Percentiles rank a stretch among this genome's conserved stretches.
phyloP scores from a whole-genome alignment of 2,329 filamentous ascomycete species.

The Diaporthe sp. region DNA sequence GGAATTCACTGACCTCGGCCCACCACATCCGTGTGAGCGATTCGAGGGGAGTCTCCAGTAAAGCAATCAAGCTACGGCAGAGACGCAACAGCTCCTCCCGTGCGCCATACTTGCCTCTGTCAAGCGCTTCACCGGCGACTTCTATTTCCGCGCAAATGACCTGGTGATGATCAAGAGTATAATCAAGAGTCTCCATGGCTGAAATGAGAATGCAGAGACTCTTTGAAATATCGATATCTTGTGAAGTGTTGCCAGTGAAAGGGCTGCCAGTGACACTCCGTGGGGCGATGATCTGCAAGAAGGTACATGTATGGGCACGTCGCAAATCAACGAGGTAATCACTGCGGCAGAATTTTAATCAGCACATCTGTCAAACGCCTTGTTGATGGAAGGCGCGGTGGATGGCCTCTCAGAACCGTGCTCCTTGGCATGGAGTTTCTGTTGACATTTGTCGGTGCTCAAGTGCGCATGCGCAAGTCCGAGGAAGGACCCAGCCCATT shows the following conservation, averaged over 20 bases:
- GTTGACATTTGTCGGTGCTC: too few relatives aligned
- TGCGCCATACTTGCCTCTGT: constrained; percentile 42
- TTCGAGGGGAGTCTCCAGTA: constrained; percentile 51
- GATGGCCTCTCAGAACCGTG: too few relatives aligned
- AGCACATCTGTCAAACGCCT: not conserved
- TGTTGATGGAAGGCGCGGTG: not conserved
- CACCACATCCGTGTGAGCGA: constrained; percentile 49
- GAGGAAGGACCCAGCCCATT: too few relatives aligned
- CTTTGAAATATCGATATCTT: not conserved
- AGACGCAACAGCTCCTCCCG: constrained; percentile 50
- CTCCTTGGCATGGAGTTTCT: too few relatives aligned
- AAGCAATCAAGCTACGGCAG: constrained; percentile 46
- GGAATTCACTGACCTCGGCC: constrained; percentile 45
- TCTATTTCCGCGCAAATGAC: too few relatives aligned
- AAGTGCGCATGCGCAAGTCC: too few relatives aligned
- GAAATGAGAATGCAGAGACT: not conserved
- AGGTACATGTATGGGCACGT: not conserved
- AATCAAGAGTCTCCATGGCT: not conserved
- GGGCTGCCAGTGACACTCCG: too few relatives aligned
- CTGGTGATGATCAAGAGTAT: too few relatives aligned
- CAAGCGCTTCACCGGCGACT: too few relatives aligned
- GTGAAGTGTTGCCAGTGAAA: too few relatives aligned
- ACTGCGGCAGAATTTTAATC: too few relatives aligned
- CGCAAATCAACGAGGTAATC: not conserved
- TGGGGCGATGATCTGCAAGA: not conserved